phyloP scores from a whole-genome alignment of 2,329 filamentous ascomycete genomes.

The Hypoxylon sp. region DNA sequence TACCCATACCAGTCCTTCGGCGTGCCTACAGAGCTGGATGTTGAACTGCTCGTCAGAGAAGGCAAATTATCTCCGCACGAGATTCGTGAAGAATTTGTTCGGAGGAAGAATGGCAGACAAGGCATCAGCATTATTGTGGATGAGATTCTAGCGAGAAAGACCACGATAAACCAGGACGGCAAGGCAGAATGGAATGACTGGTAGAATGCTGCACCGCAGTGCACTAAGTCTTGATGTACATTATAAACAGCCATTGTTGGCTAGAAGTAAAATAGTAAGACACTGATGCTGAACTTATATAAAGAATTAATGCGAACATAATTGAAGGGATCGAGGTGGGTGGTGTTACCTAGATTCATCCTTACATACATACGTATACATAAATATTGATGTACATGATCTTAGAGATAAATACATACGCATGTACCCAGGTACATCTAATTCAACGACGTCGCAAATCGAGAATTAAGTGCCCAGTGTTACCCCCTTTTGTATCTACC shows the following conservation, averaged over 20 bases:
- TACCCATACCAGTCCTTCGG: conserved; percentile 82
- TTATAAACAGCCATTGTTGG: conserved; percentile 18
- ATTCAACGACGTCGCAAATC: background rate
- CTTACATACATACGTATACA: background rate
- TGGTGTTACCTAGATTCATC: conserved; percentile 1
- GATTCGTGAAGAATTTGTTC: conserved; percentile 75
- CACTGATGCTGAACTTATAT: conserved; percentile 21
- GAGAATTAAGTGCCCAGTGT: background rate
- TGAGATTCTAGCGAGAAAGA: conserved; percentile 78
- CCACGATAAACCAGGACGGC: conserved; percentile 62
- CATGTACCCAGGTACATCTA: conserved; percentile 3
- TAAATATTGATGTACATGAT: background rate
- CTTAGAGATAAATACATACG: conserved; percentile 11
- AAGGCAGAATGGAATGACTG: conserved; percentile 58
- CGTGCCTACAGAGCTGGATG: conserved; percentile 79
- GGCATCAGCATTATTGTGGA: conserved; percentile 77
- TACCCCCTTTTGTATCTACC: background rate
- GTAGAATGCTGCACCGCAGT: conserved; percentile 15
- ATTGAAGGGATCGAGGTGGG: background rate
- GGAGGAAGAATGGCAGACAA: conserved; percentile 73
- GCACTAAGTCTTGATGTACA: conserved; percentile 37
- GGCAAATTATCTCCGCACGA: conserved; percentile 65
- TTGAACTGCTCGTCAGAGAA: conserved; percentile 62
- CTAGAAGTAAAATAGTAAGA: conserved; percentile 25
- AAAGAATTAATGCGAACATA: conserved; percentile 5